phyloP scores from a whole-genome alignment of 169 alveolate genomes.

The Eimeria acervulina region DNA sequence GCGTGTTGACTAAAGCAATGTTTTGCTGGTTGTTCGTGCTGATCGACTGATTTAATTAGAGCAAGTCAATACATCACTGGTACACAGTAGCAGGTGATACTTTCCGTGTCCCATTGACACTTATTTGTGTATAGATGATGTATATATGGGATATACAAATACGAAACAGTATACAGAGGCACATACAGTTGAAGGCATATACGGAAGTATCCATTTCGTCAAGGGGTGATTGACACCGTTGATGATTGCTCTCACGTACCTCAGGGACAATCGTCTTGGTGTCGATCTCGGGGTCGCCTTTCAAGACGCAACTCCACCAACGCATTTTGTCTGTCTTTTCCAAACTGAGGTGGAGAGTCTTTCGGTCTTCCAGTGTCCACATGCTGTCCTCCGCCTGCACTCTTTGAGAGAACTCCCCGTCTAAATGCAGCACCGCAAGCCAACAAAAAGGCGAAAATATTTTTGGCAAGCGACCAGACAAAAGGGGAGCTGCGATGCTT shows the following conservation, averaged over 20 bases:
- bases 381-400: slow-evolving; percentile 96
- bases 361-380: slow-evolving; percentile 97
- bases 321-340: slow-evolving; percentile 95
- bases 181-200: neutral
- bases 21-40: too few relatives aligned
- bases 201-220: neutral
- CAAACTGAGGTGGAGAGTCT: slow-evolving; percentile 92
- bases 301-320: slow-evolving; percentile 98
- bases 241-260: slow-evolving; percentile 37
- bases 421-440: slow-evolving; percentile 24
- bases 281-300: slow-evolving; percentile 97
- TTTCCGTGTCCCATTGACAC: neutral
- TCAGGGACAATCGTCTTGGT: slow-evolving; percentile 98
- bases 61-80: neutral
- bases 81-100: neutral
- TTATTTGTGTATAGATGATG: neutral
- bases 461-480: slow-evolving; percentile 84
- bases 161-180: too few relatives aligned
- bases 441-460: neutral
- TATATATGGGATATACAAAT: too few relatives aligned
- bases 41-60: neutral
- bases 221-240: neutral
- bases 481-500: neutral
- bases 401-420: slow-evolving; percentile 95
- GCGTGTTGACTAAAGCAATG: too few relatives aligned